Percentiles rank a stretch among this genome's conserved stretches.
Evolutionary conservation across 805 yeast species (phyloP).

Genomic region (Saccharomycopsis sp.): DNA sequence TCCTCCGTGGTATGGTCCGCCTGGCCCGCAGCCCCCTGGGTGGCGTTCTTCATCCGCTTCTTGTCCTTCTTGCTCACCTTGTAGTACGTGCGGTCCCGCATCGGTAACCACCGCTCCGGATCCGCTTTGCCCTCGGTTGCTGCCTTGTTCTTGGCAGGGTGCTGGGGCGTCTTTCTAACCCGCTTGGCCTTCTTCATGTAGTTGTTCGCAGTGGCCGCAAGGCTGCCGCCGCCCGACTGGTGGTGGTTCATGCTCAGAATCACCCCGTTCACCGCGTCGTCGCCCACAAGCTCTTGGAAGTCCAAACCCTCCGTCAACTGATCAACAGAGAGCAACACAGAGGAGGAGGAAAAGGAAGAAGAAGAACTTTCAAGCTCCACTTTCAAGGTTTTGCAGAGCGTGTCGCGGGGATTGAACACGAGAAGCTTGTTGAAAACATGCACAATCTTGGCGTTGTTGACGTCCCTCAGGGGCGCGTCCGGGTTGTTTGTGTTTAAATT

Average conservation of each 20-base stretch:
- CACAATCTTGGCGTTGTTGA: constrained; percentile 5
- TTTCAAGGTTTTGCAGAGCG: constrained; percentile 3
- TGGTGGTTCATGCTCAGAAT: no score
- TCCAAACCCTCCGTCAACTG: constrained; percentile 28
- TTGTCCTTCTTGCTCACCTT: constrained; percentile 67
- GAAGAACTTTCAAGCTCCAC: neutral
- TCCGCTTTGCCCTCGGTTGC: constrained; percentile 30
- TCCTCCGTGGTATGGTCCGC: constrained; percentile 40
- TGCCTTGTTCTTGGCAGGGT: constrained; percentile 23
- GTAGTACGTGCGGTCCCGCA: constrained; percentile 76
- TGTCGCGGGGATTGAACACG: constrained; percentile 11
- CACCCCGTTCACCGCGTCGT: constrained; percentile 8
- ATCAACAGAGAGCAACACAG: constrained; percentile 24
- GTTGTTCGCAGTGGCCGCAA: no score
- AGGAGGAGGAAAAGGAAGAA: neutral
- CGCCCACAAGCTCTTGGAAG: constrained; percentile 19
- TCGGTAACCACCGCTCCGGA: constrained; percentile 85
- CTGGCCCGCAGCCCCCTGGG: constrained; percentile 46
- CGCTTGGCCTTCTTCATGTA: constrained; percentile 8
- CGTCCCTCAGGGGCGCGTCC: neutral
- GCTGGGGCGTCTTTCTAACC: constrained; percentile 24
- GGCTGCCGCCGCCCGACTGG: constrained; percentile 21
- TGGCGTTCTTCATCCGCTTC: constrained; percentile 30
- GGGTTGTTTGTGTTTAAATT: constrained; percentile 4
- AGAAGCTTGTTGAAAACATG: constrained; percentile 13